Conservation (phyloP, 2,329 filamentous ascomycete genomes). For the Immersiporthe knoxdaviesiana region DNA sequence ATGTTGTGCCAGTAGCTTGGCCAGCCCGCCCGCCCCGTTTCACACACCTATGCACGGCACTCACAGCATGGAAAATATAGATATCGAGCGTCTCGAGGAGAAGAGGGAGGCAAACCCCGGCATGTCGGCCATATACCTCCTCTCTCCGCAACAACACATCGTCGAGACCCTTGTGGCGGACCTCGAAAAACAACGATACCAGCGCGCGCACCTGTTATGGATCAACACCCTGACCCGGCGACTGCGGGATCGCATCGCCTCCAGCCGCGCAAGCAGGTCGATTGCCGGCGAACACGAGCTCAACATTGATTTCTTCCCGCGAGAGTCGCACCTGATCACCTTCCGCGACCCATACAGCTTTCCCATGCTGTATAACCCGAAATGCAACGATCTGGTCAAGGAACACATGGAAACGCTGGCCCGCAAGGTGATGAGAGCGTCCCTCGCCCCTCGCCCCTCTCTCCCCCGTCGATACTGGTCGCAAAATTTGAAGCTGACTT, state of each 20-base stretch:
- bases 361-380: slow-evolving; percentile 86
- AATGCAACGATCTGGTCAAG: slow-evolving; percentile 81
- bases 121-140: slow-evolving; percentile 93
- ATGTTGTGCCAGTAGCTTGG: slow-evolving; percentile 47
- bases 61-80: slow-evolving; percentile 55
- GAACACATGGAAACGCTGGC: slow-evolving; percentile 83
- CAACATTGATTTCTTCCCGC: slow-evolving; percentile 85
- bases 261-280: slow-evolving; percentile 49
- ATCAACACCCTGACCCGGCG: slow-evolving; percentile 72
- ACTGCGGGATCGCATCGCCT: slow-evolving; percentile 75
- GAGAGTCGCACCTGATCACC: slow-evolving; percentile 88
- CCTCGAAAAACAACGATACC: slow-evolving; percentile 82
- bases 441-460: neutral
- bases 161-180: slow-evolving; percentile 94
- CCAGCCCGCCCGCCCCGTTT: neutral
- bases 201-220: slow-evolving; percentile 82
- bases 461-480: too few species aligned
- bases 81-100: slow-evolving; percentile 93
- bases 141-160: slow-evolving; percentile 83
- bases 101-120: slow-evolving; percentile 79
- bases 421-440: slow-evolving; percentile 68
- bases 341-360: slow-evolving; percentile 97
- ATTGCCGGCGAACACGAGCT: slow-evolving; percentile 82
- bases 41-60: slow-evolving; percentile 27
- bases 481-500: slow-evolving; percentile 28